Base-by-base conservation (phyloP, 306 rosid genomes). In the Corylus americana region DNA sequence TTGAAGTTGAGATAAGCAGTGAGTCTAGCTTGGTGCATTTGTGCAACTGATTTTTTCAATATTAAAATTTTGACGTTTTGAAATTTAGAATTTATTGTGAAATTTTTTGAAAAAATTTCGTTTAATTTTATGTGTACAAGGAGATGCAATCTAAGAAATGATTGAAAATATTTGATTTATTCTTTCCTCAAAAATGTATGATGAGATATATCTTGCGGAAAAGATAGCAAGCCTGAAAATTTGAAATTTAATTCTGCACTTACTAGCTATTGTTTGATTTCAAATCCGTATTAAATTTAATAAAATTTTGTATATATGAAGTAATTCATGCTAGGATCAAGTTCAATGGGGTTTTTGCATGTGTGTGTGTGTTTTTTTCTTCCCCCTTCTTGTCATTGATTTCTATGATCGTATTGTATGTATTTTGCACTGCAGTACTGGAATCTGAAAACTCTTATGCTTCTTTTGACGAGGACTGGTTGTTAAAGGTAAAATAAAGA, bases 391-490 rank as follows among this genome's bases (percentile, higher is more conserved):
- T 59, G 6, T 25, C 66, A 25, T 39, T 68, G 50, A 42, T 25
- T 68, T 68, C 42, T 39, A 16, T 37, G 47, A 35, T 64, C 45
- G 35, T 67, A 4, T 42, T 18, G 7, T 68, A 68, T 68, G n/a
- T 68, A 29, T 68, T 68, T 11, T 42, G 72, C 42, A 39, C 72
- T 18, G 8, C 29, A 39, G 29, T 42, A 22, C 16, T 68, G 51
- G 29, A 68, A 68, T 68, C 53, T 68, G 72, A 29, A 42, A n/a
- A 68, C 9, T 18, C n/a, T 9, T 42, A 44, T 22, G 13, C 72
- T 18, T 18, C 72, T 42, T 68, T 42, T 4, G 11, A 42, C 22
- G 72, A 68, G 72, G 72, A 68, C 72, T 42, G 72, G 72, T 39
- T 68, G 51, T 68, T 68, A 68, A 68, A 68, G 72, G 72, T 68